A percentile compares a stretch with the other conserved stretches of the same genome.
These are phyloP conservation scores for Gossypium arboreum DNA, from an alignment of 345 rosid genomes.

Conservation along the genomic window DNA sequence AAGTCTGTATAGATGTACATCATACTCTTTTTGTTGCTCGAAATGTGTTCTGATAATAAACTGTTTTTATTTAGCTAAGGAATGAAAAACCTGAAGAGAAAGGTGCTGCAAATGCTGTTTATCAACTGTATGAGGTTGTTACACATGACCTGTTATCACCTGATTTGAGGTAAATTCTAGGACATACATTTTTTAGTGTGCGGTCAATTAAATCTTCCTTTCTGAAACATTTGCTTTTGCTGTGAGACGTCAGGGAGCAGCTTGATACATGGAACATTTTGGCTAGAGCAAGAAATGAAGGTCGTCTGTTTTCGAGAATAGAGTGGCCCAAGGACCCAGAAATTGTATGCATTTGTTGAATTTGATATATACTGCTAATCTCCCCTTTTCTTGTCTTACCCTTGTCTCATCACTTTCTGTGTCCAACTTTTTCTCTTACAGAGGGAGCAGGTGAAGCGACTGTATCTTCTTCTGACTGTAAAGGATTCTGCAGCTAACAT, in stretches of 20 bases:
- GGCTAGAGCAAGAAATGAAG: slow-evolving; percentile 80
- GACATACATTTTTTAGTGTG: neutral
- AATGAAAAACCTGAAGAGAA: slow-evolving; percentile 63
- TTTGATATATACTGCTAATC: neutral
- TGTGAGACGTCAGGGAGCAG: slow-evolving; percentile 59
- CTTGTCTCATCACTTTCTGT: slow-evolving; percentile 18
- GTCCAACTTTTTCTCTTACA: slow-evolving; percentile 33
- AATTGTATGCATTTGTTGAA: slow-evolving; percentile 50
- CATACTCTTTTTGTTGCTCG: slow-evolving; percentile 3
- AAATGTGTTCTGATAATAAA: slow-evolving; percentile 10
- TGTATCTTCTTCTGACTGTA: slow-evolving; percentile 94
- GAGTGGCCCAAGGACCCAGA: slow-evolving; percentile 96
- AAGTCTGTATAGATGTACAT: neutral
- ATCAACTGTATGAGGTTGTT: slow-evolving; percentile 75
- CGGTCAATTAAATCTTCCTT: neutral
- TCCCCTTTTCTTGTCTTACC: slow-evolving; percentile 15
- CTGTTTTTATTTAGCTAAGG: slow-evolving; percentile 53
- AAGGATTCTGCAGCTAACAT: slow-evolving; percentile 90
- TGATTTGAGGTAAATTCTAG: slow-evolving; percentile 65
- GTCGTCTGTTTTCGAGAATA: slow-evolving; percentile 77
- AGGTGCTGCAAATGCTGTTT: slow-evolving; percentile 90
- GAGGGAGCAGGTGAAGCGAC: slow-evolving; percentile 91
- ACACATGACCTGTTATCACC: slow-evolving; percentile 79
- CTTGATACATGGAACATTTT: slow-evolving; percentile 94
- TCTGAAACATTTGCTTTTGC: slow-evolving; percentile 17